A percentile compares a stretch with the other conserved stretches of the same genome.
Evolutionary conservation across 371 early-diverging fungal genomes (phyloP).

Genomic region (Mucor piriformis): DNA sequence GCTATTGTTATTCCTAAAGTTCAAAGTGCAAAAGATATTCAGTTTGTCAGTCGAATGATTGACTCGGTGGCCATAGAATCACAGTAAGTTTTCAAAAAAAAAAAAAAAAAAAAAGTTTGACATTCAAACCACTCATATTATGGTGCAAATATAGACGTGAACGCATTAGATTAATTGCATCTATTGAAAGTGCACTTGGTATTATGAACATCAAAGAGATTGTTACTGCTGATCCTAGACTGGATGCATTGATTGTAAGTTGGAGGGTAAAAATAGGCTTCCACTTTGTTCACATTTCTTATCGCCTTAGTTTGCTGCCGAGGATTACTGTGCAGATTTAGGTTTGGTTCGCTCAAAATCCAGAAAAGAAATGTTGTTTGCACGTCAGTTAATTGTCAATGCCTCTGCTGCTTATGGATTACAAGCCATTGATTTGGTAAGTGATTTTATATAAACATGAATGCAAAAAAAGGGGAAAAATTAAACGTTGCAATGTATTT

Average conservation of each 20-base stretch:
- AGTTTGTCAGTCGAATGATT: slow-evolving; percentile 80
- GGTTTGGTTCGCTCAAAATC: slow-evolving; percentile 73
- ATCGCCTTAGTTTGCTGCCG: slow-evolving; percentile 93
- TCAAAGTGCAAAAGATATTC: slow-evolving; percentile 76
- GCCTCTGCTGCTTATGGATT: slow-evolving; percentile 83
- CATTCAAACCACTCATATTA: not conserved
- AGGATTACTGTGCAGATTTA: slow-evolving; percentile 92
- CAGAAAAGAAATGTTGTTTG: slow-evolving; percentile 77
- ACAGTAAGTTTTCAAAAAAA: slow-evolving; percentile 63
- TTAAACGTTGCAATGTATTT: not conserved
- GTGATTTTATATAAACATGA: not conserved
- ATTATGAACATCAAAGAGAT: slow-evolving; percentile 87
- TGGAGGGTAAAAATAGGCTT: not conserved
- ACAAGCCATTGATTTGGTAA: slow-evolving; percentile 89
- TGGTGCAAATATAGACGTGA: slow-evolving; percentile 45
- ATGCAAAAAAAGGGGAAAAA: not conserved
- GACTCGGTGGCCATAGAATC: slow-evolving; percentile 73
- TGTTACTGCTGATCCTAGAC: slow-evolving; percentile 66
- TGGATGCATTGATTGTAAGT: slow-evolving; percentile 78
- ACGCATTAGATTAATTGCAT: slow-evolving; percentile 80
- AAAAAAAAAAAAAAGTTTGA: no score
- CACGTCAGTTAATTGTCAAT: slow-evolving; percentile 78
- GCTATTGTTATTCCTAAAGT: slow-evolving; percentile 93
- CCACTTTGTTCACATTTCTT: no score
- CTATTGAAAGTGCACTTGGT: slow-evolving; percentile 85